Percentiles rank a stretch among this genome's conserved stretches.
Evolutionary conservation across 495 filamentous ascomycete species (phyloP).

Genomic region (Tetracladium marchalianum): DNA sequence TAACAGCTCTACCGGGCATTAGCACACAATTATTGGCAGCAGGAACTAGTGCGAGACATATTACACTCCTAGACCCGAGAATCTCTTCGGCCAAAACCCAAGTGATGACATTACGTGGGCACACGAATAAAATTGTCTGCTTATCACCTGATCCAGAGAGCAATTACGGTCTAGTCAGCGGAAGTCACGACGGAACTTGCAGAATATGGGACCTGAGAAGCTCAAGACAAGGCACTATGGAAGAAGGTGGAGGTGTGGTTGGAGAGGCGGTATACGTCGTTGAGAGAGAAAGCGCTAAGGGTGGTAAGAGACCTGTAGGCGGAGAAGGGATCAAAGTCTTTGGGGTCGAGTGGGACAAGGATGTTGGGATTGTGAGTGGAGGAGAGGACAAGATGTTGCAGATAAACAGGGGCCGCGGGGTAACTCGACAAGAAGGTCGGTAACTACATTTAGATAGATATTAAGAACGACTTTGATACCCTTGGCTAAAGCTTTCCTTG

Average conservation of each 20-base stretch:
- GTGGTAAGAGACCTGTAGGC: conserved; percentile 41
- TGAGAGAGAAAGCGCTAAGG: conserved; percentile 54
- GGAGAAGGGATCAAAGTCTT: conserved; percentile 88
- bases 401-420: conserved; percentile 56
- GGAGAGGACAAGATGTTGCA: conserved; percentile 92
- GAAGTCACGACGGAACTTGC: conserved; percentile 81
- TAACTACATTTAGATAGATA: not conserved
- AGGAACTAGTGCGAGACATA: conserved; percentile 75
- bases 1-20: conserved; percentile 27
- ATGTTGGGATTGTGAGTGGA: conserved; percentile 79
- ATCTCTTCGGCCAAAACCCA: conserved; percentile 58
- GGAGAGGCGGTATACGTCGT: conserved; percentile 76
- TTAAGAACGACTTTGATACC: too few relatives aligned
- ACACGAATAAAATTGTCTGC: conserved; percentile 71
- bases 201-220: conserved; percentile 86
- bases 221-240: conserved; percentile 52
- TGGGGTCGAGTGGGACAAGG: conserved; percentile 74
- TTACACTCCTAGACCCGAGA: conserved; percentile 84
- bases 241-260: conserved; percentile 48
- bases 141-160: conserved; percentile 63
- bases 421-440: conserved; percentile 10
- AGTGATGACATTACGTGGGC: conserved; percentile 81
- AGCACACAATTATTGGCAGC: conserved; percentile 63
- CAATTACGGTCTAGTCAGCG: conserved; percentile 71
- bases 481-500: too few relatives aligned